These are phyloP conservation scores for Tetrapyrgos nigripes DNA, from an alignment of 1,284 basidiomycete species.

Conservation along the genomic window DNA sequence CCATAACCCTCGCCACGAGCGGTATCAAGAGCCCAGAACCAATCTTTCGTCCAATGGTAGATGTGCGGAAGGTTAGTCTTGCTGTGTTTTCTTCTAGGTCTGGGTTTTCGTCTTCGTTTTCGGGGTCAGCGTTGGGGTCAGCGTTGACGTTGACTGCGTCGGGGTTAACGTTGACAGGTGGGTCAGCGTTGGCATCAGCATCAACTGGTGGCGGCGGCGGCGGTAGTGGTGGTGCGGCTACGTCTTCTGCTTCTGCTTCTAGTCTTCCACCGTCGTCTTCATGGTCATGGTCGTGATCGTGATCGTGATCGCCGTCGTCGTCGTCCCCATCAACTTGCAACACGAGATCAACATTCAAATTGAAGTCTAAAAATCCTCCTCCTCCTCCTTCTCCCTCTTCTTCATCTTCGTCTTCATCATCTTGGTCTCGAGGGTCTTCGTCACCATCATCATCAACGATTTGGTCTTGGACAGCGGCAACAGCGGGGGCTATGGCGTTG, in stretches of 20 bases:
- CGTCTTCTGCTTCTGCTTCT: background rate
- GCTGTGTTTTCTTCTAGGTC: conserved; percentile 10
- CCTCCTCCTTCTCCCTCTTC: no score
- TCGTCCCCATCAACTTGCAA: conserved; percentile 18
- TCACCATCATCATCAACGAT: no score
- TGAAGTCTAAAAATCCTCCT: no score
- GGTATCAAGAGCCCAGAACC: conserved; percentile 73
- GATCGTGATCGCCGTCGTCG: conserved; percentile 4
- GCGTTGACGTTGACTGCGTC: conserved; percentile 1
- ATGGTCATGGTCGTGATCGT: no score
- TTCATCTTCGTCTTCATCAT: no score
- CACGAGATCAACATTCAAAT: no score
- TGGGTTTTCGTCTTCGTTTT: conserved; percentile 24
- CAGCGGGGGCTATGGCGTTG: no score
- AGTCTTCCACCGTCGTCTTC: no score
- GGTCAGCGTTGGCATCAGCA: background rate
- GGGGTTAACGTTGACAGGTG: background rate
- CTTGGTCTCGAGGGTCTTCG: no score
- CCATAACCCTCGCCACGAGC: conserved; percentile 68
- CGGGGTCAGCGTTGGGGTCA: conserved; percentile 19
- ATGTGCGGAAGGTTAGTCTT: conserved; percentile 59
- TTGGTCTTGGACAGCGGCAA: no score
- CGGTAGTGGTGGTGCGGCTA: no score
- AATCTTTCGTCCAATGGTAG: conserved; percentile 65
- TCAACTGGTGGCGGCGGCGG: background rate